Evolutionary conservation across 148 eudicot species (phyloP).

Genomic region (Camellia japonica): DNA sequence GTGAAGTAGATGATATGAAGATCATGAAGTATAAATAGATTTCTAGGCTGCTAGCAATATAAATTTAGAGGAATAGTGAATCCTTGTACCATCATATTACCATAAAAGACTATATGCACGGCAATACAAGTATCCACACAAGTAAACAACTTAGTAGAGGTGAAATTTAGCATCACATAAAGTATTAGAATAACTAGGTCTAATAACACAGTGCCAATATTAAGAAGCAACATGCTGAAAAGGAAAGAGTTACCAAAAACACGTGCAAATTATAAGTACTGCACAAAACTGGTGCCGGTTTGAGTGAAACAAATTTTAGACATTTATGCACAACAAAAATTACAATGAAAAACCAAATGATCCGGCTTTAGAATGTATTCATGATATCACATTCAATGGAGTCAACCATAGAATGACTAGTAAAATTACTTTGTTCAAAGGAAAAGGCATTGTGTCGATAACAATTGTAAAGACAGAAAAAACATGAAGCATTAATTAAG

Average conservation of each 20-base stretch:
- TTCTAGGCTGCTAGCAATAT: not conserved
- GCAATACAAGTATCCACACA: not conserved
- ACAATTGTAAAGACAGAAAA: not conserved
- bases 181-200: not conserved
- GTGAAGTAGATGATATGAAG: not conserved
- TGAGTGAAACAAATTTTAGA: not conserved
- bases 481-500: not conserved
- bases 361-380: not conserved
- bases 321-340: not conserved
- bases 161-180: not conserved
- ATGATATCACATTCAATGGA: not conserved
- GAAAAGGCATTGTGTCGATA: not conserved
- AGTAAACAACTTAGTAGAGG: not conserved
- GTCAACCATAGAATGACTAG: not conserved
- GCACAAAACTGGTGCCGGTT: not conserved
- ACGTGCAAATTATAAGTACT: not conserved
- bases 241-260: not conserved
- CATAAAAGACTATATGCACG: not conserved
- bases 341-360: not conserved
- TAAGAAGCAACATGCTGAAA: not conserved
- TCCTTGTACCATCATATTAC: not conserved
- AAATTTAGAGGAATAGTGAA: not conserved
- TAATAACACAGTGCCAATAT: not conserved
- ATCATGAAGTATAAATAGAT: not conserved
- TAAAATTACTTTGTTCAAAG: not conserved